Base-by-base conservation (phyloP, 352 stramenopile species). In the Pythium periplocum region DNA sequence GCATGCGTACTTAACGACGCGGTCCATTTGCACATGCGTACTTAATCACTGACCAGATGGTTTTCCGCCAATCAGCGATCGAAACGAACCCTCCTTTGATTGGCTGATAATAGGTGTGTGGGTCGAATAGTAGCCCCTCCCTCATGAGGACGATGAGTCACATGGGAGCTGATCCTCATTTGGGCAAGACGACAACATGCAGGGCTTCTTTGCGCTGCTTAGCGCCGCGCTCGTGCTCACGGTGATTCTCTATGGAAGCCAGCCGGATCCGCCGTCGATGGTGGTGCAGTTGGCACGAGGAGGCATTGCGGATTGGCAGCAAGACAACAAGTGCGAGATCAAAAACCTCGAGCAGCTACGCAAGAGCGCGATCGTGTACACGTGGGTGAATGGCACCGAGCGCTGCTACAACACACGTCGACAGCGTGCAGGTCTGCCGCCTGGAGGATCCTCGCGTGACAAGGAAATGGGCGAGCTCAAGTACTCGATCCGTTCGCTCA, bases 391-490 rank as follows among this genome's bases (percentile, higher is more conserved):
- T 57, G 81, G 81, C 51, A 88, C 76, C 2, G 78, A 93, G 61
- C 64, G 40, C 34, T 91, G 80, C 69, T 93, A 93, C 70, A 87
- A 89, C 50, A 65, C 69, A 32, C 70, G 79, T 1, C 71, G 83
- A 7, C 53, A 72, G 46, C 64, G 64, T 26, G 78, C 74, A 1
- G 78, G 76, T 12, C 62, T 89, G 30, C 61, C 75, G 1, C 73
- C 66, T 0, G 80, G 78, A n/a, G 81, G 81, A 0, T 82, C 76
- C 10, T 89, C 78, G 6, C 62, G 82, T 10, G 82, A 91, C 54
- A 88, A 89, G 56, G 83, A 93, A 62, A 91, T 93, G 69, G 83
- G 78, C 26, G 83, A 93, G 55, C 78, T 93, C 62, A 91, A 90
- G 59, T 93, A 90, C 68, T 93, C 83, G 55, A 56, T 93, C 45